Evolutionary conservation across 176 grass and related monocot genomes (phyloP).

Genomic region (Cenchrus fungigraminus): DNA sequence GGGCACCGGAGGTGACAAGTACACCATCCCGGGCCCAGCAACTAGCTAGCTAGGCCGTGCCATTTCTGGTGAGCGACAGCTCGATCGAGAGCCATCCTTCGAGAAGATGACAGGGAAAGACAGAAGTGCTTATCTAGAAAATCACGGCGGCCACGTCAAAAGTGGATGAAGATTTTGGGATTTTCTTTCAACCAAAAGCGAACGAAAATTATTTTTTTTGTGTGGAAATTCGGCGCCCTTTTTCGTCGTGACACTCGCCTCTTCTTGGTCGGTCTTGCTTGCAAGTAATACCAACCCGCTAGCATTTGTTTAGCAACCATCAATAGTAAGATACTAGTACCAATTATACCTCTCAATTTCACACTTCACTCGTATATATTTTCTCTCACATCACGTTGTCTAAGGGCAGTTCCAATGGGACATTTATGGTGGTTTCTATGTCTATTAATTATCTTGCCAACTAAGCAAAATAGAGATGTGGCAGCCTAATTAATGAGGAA

Average conservation of each 20-base stretch:
- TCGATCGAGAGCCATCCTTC: background rate
- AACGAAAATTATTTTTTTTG: background rate
- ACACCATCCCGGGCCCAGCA: background rate
- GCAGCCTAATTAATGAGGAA: too few species aligned
- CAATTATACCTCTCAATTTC: too few species aligned
- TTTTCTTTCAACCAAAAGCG: background rate
- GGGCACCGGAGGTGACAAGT: background rate
- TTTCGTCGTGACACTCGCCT: background rate
- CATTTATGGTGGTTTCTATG: too few species aligned
- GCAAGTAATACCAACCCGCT: too few species aligned
- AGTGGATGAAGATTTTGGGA: background rate
- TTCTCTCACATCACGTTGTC: too few species aligned
- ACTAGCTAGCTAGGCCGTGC: background rate
- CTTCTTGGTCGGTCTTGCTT: too few species aligned
- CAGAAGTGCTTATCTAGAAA: background rate
- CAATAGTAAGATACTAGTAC: too few species aligned
- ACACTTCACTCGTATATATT: too few species aligned
- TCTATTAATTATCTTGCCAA: too few species aligned
- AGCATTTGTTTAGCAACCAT: too few species aligned
- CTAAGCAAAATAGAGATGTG: too few species aligned
- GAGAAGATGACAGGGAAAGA: conserved; percentile 15
- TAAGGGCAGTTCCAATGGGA: too few species aligned
- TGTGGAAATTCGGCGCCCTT: background rate
- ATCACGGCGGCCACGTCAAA: background rate
- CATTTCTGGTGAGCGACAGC: background rate